Evolutionary conservation across 1,139 yeast genomes (phyloP).

Genomic region (Pichia sp.): DNA sequence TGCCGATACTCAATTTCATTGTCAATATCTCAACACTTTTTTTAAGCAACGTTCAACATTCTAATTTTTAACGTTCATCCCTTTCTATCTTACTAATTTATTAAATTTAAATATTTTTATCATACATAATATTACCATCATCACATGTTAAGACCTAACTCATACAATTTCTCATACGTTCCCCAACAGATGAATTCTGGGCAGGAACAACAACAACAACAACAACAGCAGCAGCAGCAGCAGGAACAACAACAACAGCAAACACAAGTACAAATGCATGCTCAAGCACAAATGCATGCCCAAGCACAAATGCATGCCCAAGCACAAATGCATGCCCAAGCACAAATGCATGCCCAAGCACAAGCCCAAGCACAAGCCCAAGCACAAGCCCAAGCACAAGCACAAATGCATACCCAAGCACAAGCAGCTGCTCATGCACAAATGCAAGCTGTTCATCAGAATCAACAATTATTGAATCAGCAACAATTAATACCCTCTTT

Average conservation of each 20-base stretch:
- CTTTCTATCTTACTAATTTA: too few relatives aligned
- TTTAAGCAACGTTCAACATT: too few relatives aligned
- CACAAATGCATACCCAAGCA: slow-evolving; percentile 4
- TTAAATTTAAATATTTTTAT: too few relatives aligned
- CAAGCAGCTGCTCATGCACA: slow-evolving; percentile 5
- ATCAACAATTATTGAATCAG: neutral
- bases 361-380: neutral
- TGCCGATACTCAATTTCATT: too few relatives aligned
- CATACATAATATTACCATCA: too few relatives aligned
- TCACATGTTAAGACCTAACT: too few relatives aligned
- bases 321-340: neutral
- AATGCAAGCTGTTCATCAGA: neutral
- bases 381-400: slow-evolving; percentile 6
- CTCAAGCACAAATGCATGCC: slow-evolving; percentile 1
- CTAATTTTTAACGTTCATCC: too few relatives aligned
- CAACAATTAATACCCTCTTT: slow-evolving; percentile 6
- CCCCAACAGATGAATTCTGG: neutral
- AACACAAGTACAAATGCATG: slow-evolving; percentile 1
- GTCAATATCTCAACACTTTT: too few relatives aligned
- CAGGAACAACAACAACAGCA: slow-evolving; percentile 4
- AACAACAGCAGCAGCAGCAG: slow-evolving; percentile 2
- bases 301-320: slow-evolving; percentile 4
- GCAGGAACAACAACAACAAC: slow-evolving; percentile 5
- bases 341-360: slow-evolving; percentile 2
- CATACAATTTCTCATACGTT: neutral